A percentile compares a stretch with the other conserved stretches of the same genome.
These are phyloP conservation scores for Diplodia mutila DNA, from an alignment of 2,329 filamentous ascomycete species.

Conservation along the genomic window DNA sequence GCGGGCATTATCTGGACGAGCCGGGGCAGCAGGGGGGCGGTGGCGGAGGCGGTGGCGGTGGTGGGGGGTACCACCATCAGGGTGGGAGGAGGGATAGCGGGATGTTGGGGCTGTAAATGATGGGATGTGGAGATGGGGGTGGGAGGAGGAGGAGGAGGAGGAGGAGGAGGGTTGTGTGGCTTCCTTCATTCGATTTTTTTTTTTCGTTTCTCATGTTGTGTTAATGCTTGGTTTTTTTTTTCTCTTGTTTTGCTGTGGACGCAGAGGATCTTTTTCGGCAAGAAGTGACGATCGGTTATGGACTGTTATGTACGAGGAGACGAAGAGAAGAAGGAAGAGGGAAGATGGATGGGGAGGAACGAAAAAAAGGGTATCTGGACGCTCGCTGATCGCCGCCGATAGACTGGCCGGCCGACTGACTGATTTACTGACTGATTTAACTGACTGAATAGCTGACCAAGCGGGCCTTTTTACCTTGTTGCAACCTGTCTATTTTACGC, in stretches of 20 bases:
- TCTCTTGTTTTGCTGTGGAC: not conserved
- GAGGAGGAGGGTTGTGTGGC: not conserved
- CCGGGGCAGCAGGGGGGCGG: not conserved
- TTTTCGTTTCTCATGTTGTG: not conserved
- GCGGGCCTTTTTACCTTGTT: not conserved
- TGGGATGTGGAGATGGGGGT: not conserved
- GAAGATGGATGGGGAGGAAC: not conserved
- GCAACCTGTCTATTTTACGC: slow-evolving; percentile 12
- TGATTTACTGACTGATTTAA: not conserved
- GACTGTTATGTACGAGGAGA: not conserved
- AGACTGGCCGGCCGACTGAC: not conserved
- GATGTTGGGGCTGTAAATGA: slow-evolving; percentile 24
- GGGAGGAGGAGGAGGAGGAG: not conserved
- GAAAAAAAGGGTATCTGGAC: not conserved
- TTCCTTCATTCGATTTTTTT: not conserved
- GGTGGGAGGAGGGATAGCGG: slow-evolving; percentile 23
- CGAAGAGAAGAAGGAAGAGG: not conserved
- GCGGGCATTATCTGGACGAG: slow-evolving; percentile 14
- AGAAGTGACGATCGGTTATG: not conserved
- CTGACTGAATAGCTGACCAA: not conserved
- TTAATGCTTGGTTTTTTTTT: not conserved
- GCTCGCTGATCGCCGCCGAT: not conserved
- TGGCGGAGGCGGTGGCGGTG: not conserved
- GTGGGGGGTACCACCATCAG: slow-evolving; percentile 1
- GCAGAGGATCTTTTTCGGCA: not conserved